These are phyloP conservation scores for Globisporangium splendens DNA, from an alignment of 352 stramenopile species.

Conservation along the genomic window DNA sequence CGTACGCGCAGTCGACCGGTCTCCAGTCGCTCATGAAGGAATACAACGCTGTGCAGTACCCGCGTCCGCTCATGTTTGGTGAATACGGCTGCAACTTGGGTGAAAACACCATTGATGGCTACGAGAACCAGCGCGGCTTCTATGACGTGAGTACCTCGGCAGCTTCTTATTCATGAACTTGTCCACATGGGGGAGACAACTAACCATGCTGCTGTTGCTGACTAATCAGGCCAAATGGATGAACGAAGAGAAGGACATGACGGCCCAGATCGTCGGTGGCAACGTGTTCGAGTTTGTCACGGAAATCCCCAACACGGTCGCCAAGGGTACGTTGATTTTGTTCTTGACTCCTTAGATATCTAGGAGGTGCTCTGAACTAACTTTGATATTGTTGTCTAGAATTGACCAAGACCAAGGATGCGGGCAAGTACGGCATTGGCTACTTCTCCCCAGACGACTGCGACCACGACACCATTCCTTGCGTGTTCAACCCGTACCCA, in stretches of 20 bases:
- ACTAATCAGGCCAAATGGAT: constrained; percentile 79
- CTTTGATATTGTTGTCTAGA: not conserved
- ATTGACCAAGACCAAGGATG: constrained; percentile 30
- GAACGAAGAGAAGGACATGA: constrained; percentile 80
- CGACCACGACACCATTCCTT: constrained; percentile 37
- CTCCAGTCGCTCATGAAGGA: constrained; percentile 43
- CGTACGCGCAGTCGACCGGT: constrained; percentile 35
- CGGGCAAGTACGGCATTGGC: constrained; percentile 41
- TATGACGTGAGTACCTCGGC: constrained; percentile 24
- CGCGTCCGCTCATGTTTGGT: constrained; percentile 51
- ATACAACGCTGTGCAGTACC: constrained; percentile 33
- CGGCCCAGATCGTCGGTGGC: constrained; percentile 65
- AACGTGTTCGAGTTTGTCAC: constrained; percentile 82
- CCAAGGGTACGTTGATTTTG: constrained; percentile 12
- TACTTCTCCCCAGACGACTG: constrained; percentile 46
- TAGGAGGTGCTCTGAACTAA: not conserved
- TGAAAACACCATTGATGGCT: constrained; percentile 45
- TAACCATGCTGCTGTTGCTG: not conserved
- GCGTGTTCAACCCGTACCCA: constrained; percentile 41
- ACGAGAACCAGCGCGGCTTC: constrained; percentile 46
- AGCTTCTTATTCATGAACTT: not conserved
- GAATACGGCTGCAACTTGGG: constrained; percentile 54
- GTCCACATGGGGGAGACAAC: no score
- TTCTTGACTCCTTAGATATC: not conserved
- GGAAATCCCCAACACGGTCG: constrained; percentile 50